Evolutionary conservation across 1,284 basidiomycete genomes (phyloP).

Genomic region (Sanghuangporus sanghuang): DNA sequence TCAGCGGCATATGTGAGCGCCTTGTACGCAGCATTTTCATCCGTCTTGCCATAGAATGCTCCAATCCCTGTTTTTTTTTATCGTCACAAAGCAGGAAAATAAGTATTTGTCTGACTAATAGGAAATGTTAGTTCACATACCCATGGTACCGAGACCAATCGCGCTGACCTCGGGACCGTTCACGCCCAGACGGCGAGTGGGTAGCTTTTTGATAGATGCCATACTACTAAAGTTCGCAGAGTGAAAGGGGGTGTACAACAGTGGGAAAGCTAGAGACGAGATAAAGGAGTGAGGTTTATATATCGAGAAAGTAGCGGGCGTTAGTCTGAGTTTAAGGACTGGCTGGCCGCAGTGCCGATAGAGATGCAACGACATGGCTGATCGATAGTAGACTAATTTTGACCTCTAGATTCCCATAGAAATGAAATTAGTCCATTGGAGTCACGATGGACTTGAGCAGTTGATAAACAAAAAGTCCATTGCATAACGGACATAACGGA

Average conservation of each 20-base stretch:
- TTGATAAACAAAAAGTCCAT: no score
- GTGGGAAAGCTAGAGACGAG: neutral
- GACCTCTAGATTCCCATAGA: no score
- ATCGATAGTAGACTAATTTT: no score
- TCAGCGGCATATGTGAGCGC: slow-evolving; percentile 5
- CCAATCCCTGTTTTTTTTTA: slow-evolving; percentile 6
- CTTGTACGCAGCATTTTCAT: slow-evolving; percentile 5
- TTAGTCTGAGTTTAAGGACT: neutral
- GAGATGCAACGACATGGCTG: no score
- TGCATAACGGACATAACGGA: no score
- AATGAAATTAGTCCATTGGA: no score
- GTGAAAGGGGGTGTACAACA: neutral
- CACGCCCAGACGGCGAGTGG: slow-evolving; percentile 4
- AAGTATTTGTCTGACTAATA: neutral
- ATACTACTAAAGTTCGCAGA: neutral
- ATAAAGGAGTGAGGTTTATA: neutral
- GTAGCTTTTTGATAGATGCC: neutral
- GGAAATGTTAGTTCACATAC: neutral
- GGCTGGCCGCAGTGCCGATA: no score
- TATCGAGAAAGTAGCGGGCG: neutral
- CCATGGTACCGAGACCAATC: slow-evolving; percentile 12
- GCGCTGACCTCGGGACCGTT: slow-evolving; percentile 8
- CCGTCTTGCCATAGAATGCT: slow-evolving; percentile 10
- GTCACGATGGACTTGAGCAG: no score
- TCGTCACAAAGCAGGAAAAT: neutral